Base-by-base conservation (phyloP, 208 protist species). In the Wallacemonas sp. region DNA sequence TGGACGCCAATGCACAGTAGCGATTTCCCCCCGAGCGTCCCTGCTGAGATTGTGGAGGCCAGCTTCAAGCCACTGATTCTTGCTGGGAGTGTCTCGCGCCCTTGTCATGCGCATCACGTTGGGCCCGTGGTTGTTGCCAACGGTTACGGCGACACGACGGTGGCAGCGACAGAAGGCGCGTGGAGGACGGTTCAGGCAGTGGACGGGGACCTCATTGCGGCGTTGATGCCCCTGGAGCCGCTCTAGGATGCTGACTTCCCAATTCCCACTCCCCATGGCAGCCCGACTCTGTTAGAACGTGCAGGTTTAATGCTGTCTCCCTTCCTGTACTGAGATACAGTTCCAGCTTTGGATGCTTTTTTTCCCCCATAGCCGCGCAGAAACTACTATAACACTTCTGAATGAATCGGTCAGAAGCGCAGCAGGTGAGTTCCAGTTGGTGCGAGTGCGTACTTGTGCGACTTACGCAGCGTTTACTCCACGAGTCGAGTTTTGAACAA, bases 1-100 rank as follows among this genome's bases (percentile, higher is more conserved):
- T 80, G 78, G 30, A 68, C 72, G 30, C 86, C 84, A 26, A 72
- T 58, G 27, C 22, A 31, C 30, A 19, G 78, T 9, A 62, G 64
- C 28, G 83, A 95, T 41, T 92, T 89, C 63, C 86, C 86, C 0
- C 45, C 81, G 1, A 70, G 42, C 2, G 74, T 92, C 1, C 66
- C 78, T 5, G 24, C 9, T 3, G 58, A 84, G 19, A 70, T 55
- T 17, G 72, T 90, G 4, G 59, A 82, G 54, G 15, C 51, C 0
- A 31, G 74, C n/a, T 95, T 88, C 65, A 51, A 88, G 19, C 70
- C 71, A 6, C 17, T 73, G 12, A 21, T 58, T 19, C 2, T 6
- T 8, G 9, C 1, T 49, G 28, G 38, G 30, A 19, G 28, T n/a
- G 56, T 34, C 15, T 3, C 8, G 15, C 51, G 28, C 24, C 14